Evolutionary conservation across 371 early-diverging fungal genomes (phyloP), one percentile per base, ranked within the genome.

Genomic region (Mucor racemosus): DNA sequence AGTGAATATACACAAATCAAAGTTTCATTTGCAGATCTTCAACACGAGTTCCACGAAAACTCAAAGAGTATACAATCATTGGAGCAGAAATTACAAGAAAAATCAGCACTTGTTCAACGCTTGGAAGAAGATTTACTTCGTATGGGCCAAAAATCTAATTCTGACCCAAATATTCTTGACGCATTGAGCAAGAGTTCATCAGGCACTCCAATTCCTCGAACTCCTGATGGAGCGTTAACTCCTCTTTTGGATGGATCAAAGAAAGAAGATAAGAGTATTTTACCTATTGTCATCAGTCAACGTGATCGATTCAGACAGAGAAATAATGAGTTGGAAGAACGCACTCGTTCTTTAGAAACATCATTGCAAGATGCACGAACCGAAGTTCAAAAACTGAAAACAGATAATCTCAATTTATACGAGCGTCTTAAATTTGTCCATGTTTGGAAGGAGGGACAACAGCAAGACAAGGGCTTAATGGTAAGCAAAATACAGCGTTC

Each of bases 261-360:
- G 35, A 78, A 69, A 35, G 77, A 82, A 19, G 79, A 85, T 10
- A 76, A 82, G 54, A 86, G 89, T 19, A 90, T 95, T 46, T 70
- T 96, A 33, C 91, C 93, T 5, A 95, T 97, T 62, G 86, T 97
- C 15, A 93, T 95, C 10, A 86, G 89, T 26, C 97, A 97, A 71
- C 85, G 97, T 17, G 95, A 97, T 74, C 82, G 97, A 17, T 96
- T 95, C 81, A 79, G 94, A 46, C 92, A 93, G 61, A 82, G 94
- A 21, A 94, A 91, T 69, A 77, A 84, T 7, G 95, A 95, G 66
- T 79, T 95, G 21, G 96, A 95, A 63, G 92, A 92, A 54, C 87
- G 90, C 62, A 68, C 87, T 8, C 85, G 87, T 14, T 72, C 73
- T 15, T 79, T 89, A 17, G 82, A 84, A n/a, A 75, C 83, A 31